These are phyloP conservation scores for Suillus spraguei DNA, from an alignment of 768 basidiomycete species.

Conservation along the genomic window DNA sequence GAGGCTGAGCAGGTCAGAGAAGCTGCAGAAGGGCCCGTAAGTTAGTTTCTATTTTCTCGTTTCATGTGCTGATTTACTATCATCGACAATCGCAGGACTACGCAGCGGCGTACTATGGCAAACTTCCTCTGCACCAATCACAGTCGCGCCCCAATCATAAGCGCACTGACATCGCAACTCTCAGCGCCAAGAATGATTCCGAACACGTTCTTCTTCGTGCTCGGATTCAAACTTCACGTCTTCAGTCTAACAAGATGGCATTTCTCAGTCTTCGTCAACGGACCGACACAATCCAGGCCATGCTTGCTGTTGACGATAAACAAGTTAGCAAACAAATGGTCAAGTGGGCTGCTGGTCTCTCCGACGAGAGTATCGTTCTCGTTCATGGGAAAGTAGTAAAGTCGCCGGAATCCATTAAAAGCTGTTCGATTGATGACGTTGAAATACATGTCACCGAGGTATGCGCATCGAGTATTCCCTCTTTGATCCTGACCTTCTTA, in stretches of 20 bases:
- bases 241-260: conserved; percentile 94
- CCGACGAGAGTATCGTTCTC: conserved; percentile 88
- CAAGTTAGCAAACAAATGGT: conserved; percentile 97
- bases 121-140: conserved; percentile 89
- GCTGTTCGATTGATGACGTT: conserved; percentile 82
- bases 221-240: conserved; percentile 87
- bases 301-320: conserved; percentile 70
- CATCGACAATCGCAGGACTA: conserved; percentile 56
- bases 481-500: not conserved
- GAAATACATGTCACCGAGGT: conserved; percentile 88
- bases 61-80: not conserved
- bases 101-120: conserved; percentile 81
- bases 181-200: conserved; percentile 65
- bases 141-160: conserved; percentile 66
- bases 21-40: conserved; percentile 61
- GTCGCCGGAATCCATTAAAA: conserved; percentile 86
- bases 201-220: conserved; percentile 84
- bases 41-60: conserved; percentile 20
- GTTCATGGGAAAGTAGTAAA: conserved; percentile 84
- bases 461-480: conserved; percentile 17
- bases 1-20: conserved; percentile 75
- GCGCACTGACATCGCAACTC: conserved; percentile 63
- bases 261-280: conserved; percentile 93
- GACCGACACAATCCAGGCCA: conserved; percentile 82
- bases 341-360: conserved; percentile 81